Conservation (phyloP, 345 rosid species). For the Camelina laxa region DNA sequence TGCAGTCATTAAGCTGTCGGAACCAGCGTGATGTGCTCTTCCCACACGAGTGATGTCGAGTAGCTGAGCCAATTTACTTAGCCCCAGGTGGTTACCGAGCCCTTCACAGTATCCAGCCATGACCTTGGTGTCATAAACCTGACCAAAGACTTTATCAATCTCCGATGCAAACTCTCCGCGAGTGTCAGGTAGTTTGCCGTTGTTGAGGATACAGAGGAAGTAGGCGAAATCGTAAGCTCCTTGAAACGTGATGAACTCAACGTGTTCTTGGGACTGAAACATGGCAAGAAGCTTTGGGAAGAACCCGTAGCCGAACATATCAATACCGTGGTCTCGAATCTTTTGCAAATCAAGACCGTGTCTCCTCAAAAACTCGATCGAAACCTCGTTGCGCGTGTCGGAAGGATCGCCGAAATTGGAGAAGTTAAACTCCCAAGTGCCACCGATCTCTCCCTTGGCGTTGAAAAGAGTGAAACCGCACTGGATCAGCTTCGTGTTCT, state of each 20-base stretch:
- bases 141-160: slow-evolving; percentile 22
- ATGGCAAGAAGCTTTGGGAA: slow-evolving; percentile 4
- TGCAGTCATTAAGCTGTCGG: slow-evolving; percentile 43
- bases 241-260: slow-evolving; percentile 34
- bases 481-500: slow-evolving; percentile 35
- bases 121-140: slow-evolving; percentile 42
- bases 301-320: slow-evolving; percentile 19
- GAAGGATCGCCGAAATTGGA: slow-evolving; percentile 38
- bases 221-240: slow-evolving; percentile 42
- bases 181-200: slow-evolving; percentile 21
- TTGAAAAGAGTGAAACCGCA: slow-evolving; percentile 41
- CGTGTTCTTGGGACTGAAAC: neutral
- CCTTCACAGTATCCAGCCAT: slow-evolving; percentile 41
- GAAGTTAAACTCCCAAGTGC: slow-evolving; percentile 42
- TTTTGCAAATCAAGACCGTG: slow-evolving; percentile 37
- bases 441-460: slow-evolving; percentile 37
- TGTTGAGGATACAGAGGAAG: slow-evolving; percentile 15
- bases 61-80: slow-evolving; percentile 32
- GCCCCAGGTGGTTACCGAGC: slow-evolving; percentile 35
- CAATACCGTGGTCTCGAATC: slow-evolving; percentile 37
- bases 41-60: slow-evolving; percentile 33
- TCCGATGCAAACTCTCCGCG: neutral
- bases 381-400: slow-evolving; percentile 17
- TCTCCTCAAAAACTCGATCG: slow-evolving; percentile 25
- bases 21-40: slow-evolving; percentile 43